A percentile compares a stretch with the other conserved stretches of the same genome.
Conservation (phyloP, 768 basidiomycete species). For the Boletus rufocinnamomeus region DNA sequence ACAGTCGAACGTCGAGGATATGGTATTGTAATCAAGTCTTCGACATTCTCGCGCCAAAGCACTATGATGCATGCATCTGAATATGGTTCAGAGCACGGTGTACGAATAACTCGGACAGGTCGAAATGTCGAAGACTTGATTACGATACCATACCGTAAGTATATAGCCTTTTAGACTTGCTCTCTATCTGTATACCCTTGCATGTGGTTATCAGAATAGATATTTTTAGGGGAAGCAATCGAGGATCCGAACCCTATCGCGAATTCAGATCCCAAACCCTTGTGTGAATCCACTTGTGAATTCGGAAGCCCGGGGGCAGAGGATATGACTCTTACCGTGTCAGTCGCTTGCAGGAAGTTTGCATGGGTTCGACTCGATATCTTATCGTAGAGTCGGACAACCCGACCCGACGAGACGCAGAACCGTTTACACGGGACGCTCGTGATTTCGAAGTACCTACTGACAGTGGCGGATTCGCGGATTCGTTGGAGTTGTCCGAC, state of each 20-base stretch:
- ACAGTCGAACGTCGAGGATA: no score
- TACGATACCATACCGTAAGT: background rate
- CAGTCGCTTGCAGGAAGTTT: background rate
- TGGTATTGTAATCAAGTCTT: no score
- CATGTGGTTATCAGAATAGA: background rate
- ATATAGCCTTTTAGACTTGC: background rate
- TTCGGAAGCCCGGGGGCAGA: background rate
- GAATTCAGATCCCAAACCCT: background rate
- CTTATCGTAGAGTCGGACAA: background rate
- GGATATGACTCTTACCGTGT: background rate
- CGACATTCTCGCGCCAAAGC: no score
- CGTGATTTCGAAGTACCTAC: background rate
- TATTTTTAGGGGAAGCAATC: background rate
- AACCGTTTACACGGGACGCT: background rate
- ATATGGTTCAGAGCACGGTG: no score
- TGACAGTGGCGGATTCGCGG: background rate
- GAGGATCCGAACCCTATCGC: background rate
- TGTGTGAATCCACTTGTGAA: background rate
- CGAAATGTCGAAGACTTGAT: background rate
- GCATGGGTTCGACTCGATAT: background rate
- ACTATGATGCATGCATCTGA: no score
- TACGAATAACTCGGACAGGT: no score
- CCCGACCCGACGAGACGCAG: background rate
- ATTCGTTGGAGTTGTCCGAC: background rate
- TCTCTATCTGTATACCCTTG: background rate